phyloP scores from a whole-genome alignment of 2,329 filamentous ascomycete species.

The Venturia oleaginea region DNA sequence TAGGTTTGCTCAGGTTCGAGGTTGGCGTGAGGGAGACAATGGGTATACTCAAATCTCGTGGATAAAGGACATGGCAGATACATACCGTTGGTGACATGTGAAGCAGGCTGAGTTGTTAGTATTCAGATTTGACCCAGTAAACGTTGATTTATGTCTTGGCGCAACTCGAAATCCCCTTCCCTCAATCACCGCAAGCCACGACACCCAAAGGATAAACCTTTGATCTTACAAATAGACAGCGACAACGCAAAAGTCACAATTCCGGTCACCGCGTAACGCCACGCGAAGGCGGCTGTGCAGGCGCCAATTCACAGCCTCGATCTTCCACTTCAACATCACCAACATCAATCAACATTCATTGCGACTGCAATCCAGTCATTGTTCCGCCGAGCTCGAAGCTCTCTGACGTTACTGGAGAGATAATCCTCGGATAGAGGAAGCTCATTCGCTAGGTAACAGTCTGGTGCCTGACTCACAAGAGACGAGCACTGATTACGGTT shows the following conservation, averaged over 20 bases:
- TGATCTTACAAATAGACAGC: not conserved
- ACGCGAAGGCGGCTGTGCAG: not conserved
- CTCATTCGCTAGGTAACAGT: not conserved
- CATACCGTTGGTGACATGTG: not conserved
- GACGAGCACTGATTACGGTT: not conserved
- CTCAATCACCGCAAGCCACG: not conserved
- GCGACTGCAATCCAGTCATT: not conserved
- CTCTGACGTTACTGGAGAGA: not conserved
- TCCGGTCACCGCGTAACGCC: not conserved
- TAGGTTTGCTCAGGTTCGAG: too few species aligned
- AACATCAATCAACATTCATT: not conserved
- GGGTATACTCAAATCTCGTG: not conserved
- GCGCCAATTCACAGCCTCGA: conserved; percentile 4
- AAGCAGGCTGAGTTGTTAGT: not conserved
- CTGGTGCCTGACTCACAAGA: not conserved
- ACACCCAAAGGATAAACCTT: not conserved
- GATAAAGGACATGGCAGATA: not conserved
- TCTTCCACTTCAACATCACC: not conserved
- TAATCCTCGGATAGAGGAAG: too few species aligned
- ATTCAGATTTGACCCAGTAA: not conserved
- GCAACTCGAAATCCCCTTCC: not conserved
- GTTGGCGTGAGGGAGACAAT: too few species aligned
- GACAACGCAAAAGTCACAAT: not conserved
- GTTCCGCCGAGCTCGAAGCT: not conserved
- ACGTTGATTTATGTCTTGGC: not conserved